These are phyloP conservation scores for Coprinopsis marcescibilis DNA, from an alignment of 768 basidiomycete genomes.

Conservation along the genomic window DNA sequence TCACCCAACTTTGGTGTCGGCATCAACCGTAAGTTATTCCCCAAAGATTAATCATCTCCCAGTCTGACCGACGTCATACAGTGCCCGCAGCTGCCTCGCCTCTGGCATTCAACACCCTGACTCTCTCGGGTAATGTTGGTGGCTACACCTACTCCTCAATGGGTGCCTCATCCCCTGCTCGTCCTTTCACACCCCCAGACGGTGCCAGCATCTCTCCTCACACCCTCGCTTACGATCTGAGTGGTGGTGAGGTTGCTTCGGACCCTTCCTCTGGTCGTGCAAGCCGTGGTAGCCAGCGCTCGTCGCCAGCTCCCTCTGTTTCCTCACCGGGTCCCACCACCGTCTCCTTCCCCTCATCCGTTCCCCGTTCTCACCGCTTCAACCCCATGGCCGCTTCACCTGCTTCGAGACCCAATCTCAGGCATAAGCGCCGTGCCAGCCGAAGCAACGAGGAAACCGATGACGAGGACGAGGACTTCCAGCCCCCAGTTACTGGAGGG, in stretches of 20 bases:
- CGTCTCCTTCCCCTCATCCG: constrained; percentile 51
- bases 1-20: constrained; percentile 52
- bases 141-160: constrained; percentile 53
- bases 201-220: constrained; percentile 62
- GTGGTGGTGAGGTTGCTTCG: constrained; percentile 68
- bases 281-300: constrained; percentile 66
- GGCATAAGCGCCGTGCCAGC: constrained; percentile 40
- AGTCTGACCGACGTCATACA: constrained; percentile 23
- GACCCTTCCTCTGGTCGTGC: constrained; percentile 60
- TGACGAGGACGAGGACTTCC: constrained; percentile 73
- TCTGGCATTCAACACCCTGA: constrained; percentile 59
- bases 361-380: constrained; percentile 73
- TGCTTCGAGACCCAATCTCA: constrained; percentile 44
- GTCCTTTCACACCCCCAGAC: constrained; percentile 67
- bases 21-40: constrained; percentile 51
- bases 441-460: constrained; percentile 61
- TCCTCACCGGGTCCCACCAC: constrained; percentile 12
- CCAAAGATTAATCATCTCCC: constrained; percentile 10
- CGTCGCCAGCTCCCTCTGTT: constrained; percentile 31
- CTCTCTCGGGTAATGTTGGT: constrained; percentile 47
- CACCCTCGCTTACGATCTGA: constrained; percentile 60
- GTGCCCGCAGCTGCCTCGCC: constrained; percentile 56
- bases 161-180: constrained; percentile 49
- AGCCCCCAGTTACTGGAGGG: constrained; percentile 42
- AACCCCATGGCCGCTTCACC: constrained; percentile 64